These are phyloP conservation scores for Phycomyces blakesleeanus DNA, from an alignment of 192 early-diverging fungal genomes.

Conservation along the genomic window DNA sequence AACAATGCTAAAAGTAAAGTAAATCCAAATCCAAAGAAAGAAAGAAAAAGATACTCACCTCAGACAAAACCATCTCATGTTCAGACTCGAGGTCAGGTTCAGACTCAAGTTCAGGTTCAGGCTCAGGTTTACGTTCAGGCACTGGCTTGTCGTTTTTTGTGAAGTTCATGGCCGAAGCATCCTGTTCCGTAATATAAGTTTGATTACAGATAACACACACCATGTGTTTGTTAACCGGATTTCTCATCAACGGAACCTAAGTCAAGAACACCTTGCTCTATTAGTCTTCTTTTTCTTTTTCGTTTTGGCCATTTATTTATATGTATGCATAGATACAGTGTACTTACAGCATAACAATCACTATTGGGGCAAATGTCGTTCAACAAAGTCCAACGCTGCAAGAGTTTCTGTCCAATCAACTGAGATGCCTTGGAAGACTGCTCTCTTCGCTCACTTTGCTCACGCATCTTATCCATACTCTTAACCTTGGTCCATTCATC, in stretches of 20 bases:
- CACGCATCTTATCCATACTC: background rate
- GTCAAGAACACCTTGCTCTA: background rate
- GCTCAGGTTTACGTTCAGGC: background rate
- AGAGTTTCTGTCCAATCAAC: constrained; percentile 51
- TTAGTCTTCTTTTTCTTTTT: background rate
- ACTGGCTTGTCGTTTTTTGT: background rate
- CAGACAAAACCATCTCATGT: no score
- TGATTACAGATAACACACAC: constrained; percentile 36
- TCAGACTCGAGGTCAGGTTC: no score
- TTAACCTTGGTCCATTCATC: constrained; percentile 3
- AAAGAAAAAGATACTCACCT: no score
- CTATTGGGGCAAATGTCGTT: constrained; percentile 53
- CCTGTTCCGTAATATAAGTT: constrained; percentile 12
- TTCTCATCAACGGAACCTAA: constrained; percentile 31
- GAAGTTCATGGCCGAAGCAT: background rate
- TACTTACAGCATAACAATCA: constrained; percentile 47
- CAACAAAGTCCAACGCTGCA: constrained; percentile 54
- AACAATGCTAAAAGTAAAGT: no score
- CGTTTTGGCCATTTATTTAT: background rate
- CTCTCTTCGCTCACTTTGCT: constrained; percentile 27
- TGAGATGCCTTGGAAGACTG: constrained; percentile 49
- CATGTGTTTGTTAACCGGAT: constrained; percentile 22
- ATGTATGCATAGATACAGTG: background rate
- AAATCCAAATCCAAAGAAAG: no score
- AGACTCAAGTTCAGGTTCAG: no score